Evolutionary conservation across 176 grass and related monocot genomes (phyloP).

Genomic region (Carex scoparia): DNA sequence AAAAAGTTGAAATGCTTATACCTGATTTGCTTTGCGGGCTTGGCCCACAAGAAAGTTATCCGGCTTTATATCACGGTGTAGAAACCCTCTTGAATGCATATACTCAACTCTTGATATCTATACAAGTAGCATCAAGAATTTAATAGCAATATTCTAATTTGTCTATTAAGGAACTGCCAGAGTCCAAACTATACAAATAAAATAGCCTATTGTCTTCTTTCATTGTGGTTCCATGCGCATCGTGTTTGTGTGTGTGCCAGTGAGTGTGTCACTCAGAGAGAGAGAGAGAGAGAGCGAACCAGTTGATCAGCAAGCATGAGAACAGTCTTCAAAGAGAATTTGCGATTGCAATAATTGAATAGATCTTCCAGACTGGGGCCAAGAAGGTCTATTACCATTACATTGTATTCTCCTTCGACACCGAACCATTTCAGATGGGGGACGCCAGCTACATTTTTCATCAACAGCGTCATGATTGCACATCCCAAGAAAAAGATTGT

Average conservation of each 20-base stretch:
- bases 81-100: constrained; percentile 58
- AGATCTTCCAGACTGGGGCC: constrained; percentile 82
- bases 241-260: background rate
- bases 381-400: constrained; percentile 79
- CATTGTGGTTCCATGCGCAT: background rate
- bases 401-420: constrained; percentile 70
- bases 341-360: constrained; percentile 77
- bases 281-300: constrained; percentile 31
- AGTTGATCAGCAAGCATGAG: constrained; percentile 88
- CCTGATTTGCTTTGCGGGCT: constrained; percentile 75
- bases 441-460: constrained; percentile 59
- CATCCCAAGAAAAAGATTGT: background rate
- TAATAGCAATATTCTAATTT: constrained; percentile 1
- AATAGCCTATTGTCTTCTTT: constrained; percentile 1
- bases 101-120: constrained; percentile 65
- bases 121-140: constrained; percentile 9
- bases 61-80: constrained; percentile 76
- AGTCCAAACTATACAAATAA: background rate
- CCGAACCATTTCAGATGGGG: constrained; percentile 90
- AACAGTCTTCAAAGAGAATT: constrained; percentile 76
- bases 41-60: constrained; percentile 88
- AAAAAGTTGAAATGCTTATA: constrained; percentile 29
- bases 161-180: background rate
- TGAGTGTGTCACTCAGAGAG: background rate
- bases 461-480: background rate